A percentile compares a stretch with the other conserved stretches of the same genome.
These are phyloP conservation scores for Microdochium nivale DNA, from an alignment of 2,329 filamentous ascomycete species.

Conservation along the genomic window DNA sequence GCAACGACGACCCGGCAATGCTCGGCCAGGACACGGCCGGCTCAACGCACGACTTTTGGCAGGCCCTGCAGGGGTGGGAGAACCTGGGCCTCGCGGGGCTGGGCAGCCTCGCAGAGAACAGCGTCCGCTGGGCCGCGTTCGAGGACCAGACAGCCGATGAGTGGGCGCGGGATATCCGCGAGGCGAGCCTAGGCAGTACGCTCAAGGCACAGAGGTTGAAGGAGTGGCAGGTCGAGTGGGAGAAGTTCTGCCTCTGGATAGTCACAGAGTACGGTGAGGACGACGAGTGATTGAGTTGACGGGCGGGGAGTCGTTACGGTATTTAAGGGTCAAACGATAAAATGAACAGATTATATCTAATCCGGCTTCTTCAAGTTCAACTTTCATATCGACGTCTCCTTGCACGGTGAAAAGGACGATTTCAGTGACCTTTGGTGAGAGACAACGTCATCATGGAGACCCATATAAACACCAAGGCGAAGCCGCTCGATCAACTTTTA, in stretches of 20 bases:
- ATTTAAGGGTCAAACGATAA: too few relatives aligned
- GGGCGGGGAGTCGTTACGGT: background rate
- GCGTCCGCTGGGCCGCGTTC: conserved; percentile 80
- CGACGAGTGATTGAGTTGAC: conserved; percentile 2
- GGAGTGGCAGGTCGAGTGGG: conserved; percentile 76
- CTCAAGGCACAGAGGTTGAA: conserved; percentile 64
- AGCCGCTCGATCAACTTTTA: too few relatives aligned
- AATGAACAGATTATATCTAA: too few relatives aligned
- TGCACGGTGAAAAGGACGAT: too few relatives aligned
- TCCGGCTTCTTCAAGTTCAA: too few relatives aligned
- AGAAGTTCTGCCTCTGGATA: conserved; percentile 86
- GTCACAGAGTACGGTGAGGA: conserved; percentile 60
- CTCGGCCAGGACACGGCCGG: conserved; percentile 74
- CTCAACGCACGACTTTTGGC: conserved; percentile 91
- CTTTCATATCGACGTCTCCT: too few relatives aligned
- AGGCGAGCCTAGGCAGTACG: conserved; percentile 63
- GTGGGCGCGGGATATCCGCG: conserved; percentile 66
- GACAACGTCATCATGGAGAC: too few relatives aligned
- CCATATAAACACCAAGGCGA: too few relatives aligned
- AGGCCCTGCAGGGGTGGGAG: conserved; percentile 83
- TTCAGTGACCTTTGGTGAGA: too few relatives aligned
- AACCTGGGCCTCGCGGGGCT: conserved; percentile 83
- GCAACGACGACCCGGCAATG: conserved; percentile 87
- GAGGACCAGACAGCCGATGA: conserved; percentile 66
- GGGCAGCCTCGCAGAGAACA: conserved; percentile 84